Conservation (phyloP, 345 rosid species). For the Lepidium aucheri region DNA sequence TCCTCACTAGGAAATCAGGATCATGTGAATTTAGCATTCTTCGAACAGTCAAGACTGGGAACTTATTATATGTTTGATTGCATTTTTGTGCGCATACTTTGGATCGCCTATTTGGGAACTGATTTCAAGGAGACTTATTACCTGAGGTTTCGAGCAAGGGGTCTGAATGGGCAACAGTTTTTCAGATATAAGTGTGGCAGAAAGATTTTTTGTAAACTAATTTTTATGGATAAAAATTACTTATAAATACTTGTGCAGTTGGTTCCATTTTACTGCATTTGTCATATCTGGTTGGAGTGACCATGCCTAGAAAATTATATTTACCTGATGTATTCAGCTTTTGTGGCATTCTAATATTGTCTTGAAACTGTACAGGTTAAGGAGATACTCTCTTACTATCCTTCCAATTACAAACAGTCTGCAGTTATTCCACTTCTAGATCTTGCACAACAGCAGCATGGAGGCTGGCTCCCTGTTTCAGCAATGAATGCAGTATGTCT, state of each 20-base stretch:
- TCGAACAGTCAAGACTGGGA: not conserved
- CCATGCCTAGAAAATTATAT: not conserved
- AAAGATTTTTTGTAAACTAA: not conserved
- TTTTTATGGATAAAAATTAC: not conserved
- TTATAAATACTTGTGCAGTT: not conserved
- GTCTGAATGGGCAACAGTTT: not conserved
- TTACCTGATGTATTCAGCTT: not conserved
- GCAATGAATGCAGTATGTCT: constrained; percentile 89
- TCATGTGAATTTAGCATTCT: not conserved
- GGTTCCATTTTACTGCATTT: not conserved
- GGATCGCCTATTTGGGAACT: not conserved
- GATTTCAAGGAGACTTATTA: not conserved
- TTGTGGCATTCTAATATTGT: not conserved
- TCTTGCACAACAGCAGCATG: constrained; percentile 99
- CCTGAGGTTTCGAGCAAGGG: not conserved
- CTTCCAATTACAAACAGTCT: constrained; percentile 97
- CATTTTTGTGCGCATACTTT: not conserved
- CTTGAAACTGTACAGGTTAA: constrained; percentile 44
- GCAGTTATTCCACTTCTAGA: constrained; percentile 94
- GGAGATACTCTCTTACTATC: constrained; percentile 92
- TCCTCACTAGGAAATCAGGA: not conserved
- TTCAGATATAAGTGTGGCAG: not conserved
- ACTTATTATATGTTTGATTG: not conserved
- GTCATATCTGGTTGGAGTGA: not conserved
- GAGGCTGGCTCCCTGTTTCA: constrained; percentile 99